These are phyloP conservation scores for Penicillium dipodomyicola DNA, from an alignment of 495 filamentous ascomycete genomes.

Conservation along the genomic window DNA sequence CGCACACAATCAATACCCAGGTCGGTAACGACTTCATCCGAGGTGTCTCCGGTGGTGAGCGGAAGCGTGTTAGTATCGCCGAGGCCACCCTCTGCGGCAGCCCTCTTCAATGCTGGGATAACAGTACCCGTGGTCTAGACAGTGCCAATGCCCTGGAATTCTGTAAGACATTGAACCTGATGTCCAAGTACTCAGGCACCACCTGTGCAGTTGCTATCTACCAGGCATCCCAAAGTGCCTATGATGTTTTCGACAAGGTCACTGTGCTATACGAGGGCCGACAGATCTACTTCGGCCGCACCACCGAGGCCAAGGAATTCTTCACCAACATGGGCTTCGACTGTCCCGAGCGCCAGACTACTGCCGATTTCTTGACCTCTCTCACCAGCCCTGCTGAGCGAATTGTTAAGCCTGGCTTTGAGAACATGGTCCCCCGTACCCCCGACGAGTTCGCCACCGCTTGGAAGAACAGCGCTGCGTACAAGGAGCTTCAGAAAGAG, in stretches of 20 bases:
- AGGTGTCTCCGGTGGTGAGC: conserved; percentile 81
- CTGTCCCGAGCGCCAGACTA: conserved; percentile 62
- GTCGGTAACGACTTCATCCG: conserved; percentile 81
- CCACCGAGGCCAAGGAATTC: conserved; percentile 59
- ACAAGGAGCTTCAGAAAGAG: conserved; percentile 50
- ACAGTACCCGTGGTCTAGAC: conserved; percentile 82
- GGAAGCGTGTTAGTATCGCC: conserved; percentile 63
- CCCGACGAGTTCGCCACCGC: conserved; percentile 67
- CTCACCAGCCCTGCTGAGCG: conserved; percentile 68
- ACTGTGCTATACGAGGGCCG: conserved; percentile 62
- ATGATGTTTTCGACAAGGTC: conserved; percentile 63
- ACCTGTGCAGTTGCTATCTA: conserved; percentile 81
- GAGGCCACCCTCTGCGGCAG: conserved; percentile 69
- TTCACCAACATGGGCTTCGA: conserved; percentile 64
- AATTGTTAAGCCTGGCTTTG: conserved; percentile 61
- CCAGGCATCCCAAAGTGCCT: conserved; percentile 84
- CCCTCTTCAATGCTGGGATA: conserved; percentile 79
- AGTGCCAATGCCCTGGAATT: conserved; percentile 77
- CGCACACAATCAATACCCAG: conserved; percentile 54
- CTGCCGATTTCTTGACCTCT: conserved; percentile 75
- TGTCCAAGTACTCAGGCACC: conserved; percentile 73
- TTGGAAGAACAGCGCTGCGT: conserved; percentile 56
- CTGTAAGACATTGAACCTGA: conserved; percentile 68
- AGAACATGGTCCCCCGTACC: conserved; percentile 64
- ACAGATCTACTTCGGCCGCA: conserved; percentile 67